phyloP scores from a whole-genome alignment of 129 eudicot genomes.

The Chrysanthemum makinoi region DNA sequence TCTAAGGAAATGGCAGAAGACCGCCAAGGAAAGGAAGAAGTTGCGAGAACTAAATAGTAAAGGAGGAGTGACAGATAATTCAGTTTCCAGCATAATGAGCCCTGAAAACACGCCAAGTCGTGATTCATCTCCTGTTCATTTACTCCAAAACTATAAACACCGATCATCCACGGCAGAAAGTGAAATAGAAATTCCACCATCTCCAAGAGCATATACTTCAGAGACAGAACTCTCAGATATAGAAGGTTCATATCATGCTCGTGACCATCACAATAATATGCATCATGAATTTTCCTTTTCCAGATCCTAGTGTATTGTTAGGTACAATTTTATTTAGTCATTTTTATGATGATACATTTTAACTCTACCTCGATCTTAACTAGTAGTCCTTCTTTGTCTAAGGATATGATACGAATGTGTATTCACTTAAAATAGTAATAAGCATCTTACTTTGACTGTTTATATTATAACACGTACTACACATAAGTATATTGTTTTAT shows the following conservation, averaged over 20 bases:
- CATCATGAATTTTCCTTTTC: conserved; percentile 37
- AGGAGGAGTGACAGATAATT: conserved; percentile 13
- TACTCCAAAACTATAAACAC: conserved; percentile 50
- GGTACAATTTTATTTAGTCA: not conserved
- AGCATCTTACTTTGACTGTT: no score
- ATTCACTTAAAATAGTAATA: not conserved
- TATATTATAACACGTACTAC: no score
- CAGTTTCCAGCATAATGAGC: conserved; percentile 32
- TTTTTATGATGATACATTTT: not conserved
- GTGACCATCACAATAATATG: conserved; percentile 11
- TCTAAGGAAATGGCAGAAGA: conserved; percentile 70
- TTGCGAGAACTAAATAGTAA: conserved; percentile 29
- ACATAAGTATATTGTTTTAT: no score
- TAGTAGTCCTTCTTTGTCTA: not conserved
- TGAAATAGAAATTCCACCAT: conserved; percentile 43
- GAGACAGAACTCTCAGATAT: conserved; percentile 49
- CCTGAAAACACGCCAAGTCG: conserved; percentile 43
- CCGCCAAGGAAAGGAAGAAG: conserved; percentile 57
- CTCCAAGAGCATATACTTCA: conserved; percentile 48
- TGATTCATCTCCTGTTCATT: conserved; percentile 57
- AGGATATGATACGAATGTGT: conserved; percentile 9
- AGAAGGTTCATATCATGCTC: conserved; percentile 43
- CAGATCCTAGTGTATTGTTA: conserved; percentile 25
- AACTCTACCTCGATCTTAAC: not conserved
- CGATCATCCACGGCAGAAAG: conserved; percentile 42